Percentiles rank a stretch among this genome's conserved stretches.
phyloP scores from a whole-genome alignment of 2,329 filamentous ascomycete species.

The Ampelomyces quisqualis region DNA sequence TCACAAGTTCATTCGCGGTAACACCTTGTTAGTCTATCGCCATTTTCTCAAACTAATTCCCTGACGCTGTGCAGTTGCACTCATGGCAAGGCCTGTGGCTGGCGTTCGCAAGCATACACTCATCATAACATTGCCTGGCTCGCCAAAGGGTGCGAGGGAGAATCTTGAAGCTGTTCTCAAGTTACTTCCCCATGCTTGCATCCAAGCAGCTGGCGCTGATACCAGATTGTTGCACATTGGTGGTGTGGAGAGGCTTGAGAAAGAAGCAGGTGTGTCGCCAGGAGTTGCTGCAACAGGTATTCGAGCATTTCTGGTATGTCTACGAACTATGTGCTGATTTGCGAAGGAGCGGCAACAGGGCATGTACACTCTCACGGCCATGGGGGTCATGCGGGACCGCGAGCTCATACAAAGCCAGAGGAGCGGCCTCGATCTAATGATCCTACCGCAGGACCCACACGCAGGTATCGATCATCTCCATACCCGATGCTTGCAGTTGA shows the following conservation, averaged over 20 bases:
- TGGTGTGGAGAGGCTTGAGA: constrained; percentile 79
- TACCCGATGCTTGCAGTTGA: constrained; percentile 89
- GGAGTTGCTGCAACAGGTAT: constrained; percentile 16
- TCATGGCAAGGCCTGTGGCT: constrained; percentile 93
- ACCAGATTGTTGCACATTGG: constrained; percentile 78
- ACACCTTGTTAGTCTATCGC: constrained; percentile 73
- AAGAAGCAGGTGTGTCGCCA: constrained; percentile 65
- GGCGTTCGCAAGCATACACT: constrained; percentile 79
- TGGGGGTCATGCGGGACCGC: constrained; percentile 50
- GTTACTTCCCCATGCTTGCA: constrained; percentile 91
- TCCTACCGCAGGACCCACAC: constrained; percentile 60
- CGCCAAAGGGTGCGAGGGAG: constrained; percentile 91
- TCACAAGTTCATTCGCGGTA: constrained; percentile 76
- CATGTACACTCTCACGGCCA: constrained; percentile 64
- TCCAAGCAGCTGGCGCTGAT: constrained; percentile 79
- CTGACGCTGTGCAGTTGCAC: constrained; percentile 66
- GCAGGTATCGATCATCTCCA: constrained; percentile 79
- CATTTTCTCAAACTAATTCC: neutral
- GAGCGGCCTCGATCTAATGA: constrained; percentile 61
- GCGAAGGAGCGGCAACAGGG: constrained; percentile 30
- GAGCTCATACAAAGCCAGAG: constrained; percentile 69
- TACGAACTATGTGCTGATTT: too few species aligned
- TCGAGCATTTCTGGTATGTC: too few species aligned
- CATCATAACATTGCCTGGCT: constrained; percentile 87
- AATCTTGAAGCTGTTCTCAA: constrained; percentile 88